Conservation (phyloP, 2,329 filamentous ascomycete genomes). For the Ramichloridium luteum region DNA sequence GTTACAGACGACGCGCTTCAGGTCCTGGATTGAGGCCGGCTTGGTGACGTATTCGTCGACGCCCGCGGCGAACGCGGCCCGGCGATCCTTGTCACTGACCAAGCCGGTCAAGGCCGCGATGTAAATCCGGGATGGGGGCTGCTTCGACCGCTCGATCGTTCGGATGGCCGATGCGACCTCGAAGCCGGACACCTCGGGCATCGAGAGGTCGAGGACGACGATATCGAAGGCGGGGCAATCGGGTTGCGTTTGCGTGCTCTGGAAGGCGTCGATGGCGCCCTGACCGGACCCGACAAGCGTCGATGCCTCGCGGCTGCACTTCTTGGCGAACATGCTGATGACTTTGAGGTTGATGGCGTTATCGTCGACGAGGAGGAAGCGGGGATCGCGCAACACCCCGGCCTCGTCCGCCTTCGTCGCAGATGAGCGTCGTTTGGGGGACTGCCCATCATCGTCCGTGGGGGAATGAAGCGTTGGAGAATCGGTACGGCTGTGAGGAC, state of each 20-base stretch:
- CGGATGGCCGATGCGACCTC: constrained; percentile 15
- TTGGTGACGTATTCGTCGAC: constrained; percentile 19
- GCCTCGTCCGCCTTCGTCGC: background rate
- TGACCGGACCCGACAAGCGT: constrained; percentile 32
- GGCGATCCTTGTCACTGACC: constrained; percentile 11
- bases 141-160: constrained; percentile 2
- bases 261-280: constrained; percentile 33
- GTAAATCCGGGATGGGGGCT: constrained; percentile 2
- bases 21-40: constrained; percentile 14
- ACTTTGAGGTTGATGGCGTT: constrained; percentile 14
- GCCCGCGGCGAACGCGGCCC: constrained; percentile 13
- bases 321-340: constrained; percentile 9
- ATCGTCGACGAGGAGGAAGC: constrained; percentile 16
- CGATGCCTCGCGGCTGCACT: constrained; percentile 25
- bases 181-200: constrained; percentile 19
- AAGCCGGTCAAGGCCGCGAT: constrained; percentile 20
- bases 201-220: constrained; percentile 33
- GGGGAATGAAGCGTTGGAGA: background rate
- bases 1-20: constrained; percentile 15
- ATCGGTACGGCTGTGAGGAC: background rate
- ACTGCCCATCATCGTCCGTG: no score
- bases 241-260: constrained; percentile 6
- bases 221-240: constrained; percentile 24
- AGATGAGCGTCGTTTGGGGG: background rate
- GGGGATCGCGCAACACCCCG: background rate